Percentiles rank a stretch among this genome's conserved stretches.
These are phyloP conservation scores for Mycena floridula DNA, from an alignment of 768 basidiomycete species.

Conservation along the genomic window DNA sequence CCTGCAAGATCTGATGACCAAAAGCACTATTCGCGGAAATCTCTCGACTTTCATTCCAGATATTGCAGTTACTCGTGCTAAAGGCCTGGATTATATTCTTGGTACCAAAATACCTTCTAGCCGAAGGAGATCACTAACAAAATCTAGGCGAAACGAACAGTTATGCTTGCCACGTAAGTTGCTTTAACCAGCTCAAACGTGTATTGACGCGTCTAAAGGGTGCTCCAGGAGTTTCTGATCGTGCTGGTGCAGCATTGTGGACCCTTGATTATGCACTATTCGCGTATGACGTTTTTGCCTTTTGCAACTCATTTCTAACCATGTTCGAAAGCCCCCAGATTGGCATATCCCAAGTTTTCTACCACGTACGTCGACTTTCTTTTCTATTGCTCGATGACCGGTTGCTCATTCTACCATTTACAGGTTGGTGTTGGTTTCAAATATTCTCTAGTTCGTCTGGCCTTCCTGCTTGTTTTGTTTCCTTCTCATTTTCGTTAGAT, in stretches of 20 bases:
- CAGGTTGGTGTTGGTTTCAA: constrained; percentile 62
- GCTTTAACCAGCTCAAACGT: not conserved
- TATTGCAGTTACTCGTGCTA: constrained; percentile 39
- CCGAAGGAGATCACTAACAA: not conserved
- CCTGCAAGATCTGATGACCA: constrained; percentile 62
- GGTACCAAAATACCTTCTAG: not conserved
- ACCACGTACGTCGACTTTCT: constrained; percentile 36
- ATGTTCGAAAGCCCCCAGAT: not conserved
- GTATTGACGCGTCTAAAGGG: not conserved
- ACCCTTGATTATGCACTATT: constrained; percentile 58
- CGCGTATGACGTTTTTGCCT: constrained; percentile 27
- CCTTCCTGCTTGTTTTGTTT: constrained; percentile 39
- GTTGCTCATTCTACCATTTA: constrained; percentile 30
- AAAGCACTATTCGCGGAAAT: constrained; percentile 51
- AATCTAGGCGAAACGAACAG: constrained; percentile 62
- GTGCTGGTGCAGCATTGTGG: constrained; percentile 68
- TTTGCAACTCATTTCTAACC: not conserved
- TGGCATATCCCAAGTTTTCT: constrained; percentile 37
- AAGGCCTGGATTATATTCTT: constrained; percentile 53
- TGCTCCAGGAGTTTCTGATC: constrained; percentile 21
- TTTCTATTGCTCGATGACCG: constrained; percentile 24
- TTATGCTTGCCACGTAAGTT: constrained; percentile 31
- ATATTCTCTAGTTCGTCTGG: constrained; percentile 56
- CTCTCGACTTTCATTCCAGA: constrained; percentile 46
- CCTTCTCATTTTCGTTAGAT: constrained; percentile 34